Base-by-base conservation (phyloP, 495 filamentous ascomycete genomes). In the Daldinia loculata region DNA sequence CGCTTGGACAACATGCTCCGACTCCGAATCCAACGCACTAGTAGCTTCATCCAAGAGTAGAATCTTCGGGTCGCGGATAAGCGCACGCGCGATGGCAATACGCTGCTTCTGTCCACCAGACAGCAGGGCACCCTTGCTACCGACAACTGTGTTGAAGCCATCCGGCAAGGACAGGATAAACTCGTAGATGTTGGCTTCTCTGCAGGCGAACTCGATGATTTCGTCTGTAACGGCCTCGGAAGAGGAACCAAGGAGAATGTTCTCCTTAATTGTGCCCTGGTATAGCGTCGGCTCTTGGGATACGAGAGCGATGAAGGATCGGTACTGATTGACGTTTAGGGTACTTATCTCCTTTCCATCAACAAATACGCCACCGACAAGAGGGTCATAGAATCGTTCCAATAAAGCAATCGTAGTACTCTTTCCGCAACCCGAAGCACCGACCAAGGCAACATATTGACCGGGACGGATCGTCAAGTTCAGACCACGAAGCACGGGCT, bases 171-270 rank as follows among this genome's bases (percentile, higher is more conserved):
- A 78, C 24, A 77, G 85, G 77, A 97, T 94, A 79, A 96, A 97
- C 72, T 95, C 92, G 77, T 94, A 93, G 72, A 97, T 97, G 72
- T 97, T 97, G 45, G 93, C 93, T 75, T 94, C 91, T 65, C 89
- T 90, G 83, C 93, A 95, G 14, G 91, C 92, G 69, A 90, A 85
- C 56, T 90, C 83, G 34, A 97, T 84, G 5, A 84, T 84, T 39
- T 89, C 90, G 45, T 96, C 92, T 0, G 87, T 77, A 17, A 92
- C 85, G 52, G 90, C 85, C 8, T 89, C 86, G 4, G 80, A 79
- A 57, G 87, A 86, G 11, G 84, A 84, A 22, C 92, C 92, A 5
- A 97, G 82, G 6, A 95, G 76, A 63, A 97, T 88, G 72, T 96
- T 96, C 51, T 97, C 93, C 53, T 86, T 85, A 73, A 97, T 90